These are phyloP conservation scores for Russula lepida DNA, from an alignment of 768 basidiomycete species.

Conservation along the genomic window DNA sequence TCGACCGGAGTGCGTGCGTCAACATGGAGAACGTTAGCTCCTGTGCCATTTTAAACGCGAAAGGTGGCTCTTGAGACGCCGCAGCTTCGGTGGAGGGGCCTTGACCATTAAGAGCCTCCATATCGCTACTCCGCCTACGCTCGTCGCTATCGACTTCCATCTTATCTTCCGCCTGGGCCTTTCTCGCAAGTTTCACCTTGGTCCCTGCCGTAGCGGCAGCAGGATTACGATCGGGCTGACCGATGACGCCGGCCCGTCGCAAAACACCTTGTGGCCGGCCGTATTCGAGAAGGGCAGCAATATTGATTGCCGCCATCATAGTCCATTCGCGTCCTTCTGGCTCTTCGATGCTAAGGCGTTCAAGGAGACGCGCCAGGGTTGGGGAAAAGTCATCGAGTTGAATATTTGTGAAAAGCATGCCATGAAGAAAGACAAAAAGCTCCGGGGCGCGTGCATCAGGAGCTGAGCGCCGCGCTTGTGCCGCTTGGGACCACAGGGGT, in stretches of 20 bases:
- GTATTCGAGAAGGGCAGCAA: conserved; percentile 79
- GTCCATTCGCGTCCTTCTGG: conserved; percentile 87
- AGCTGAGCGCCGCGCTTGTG: conserved; percentile 62
- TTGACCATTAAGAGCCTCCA: conserved; percentile 25
- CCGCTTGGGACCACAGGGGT: conserved; percentile 72
- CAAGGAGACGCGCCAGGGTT: conserved; percentile 76
- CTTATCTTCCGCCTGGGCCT: conserved; percentile 30
- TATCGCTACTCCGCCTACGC: conserved; percentile 22
- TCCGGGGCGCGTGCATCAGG: conserved; percentile 71
- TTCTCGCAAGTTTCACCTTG: conserved; percentile 33
- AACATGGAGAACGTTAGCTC: conserved; percentile 77
- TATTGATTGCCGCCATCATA: conserved; percentile 88
- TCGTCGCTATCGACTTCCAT: conserved; percentile 61
- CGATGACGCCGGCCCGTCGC: conserved; percentile 43
- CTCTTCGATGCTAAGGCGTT: conserved; percentile 75
- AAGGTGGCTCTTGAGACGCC: conserved; percentile 36
- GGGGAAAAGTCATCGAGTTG: conserved; percentile 85
- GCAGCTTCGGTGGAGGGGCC: conserved; percentile 19
- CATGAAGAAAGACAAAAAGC: conserved; percentile 86
- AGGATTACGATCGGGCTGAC: conserved; percentile 29
- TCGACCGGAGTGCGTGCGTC: conserved; percentile 56
- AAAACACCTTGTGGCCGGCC: conserved; percentile 68
- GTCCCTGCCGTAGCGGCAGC: conserved; percentile 31
- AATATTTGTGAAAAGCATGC: conserved; percentile 95
- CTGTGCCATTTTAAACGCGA: conserved; percentile 63